phyloP scores from a whole-genome alignment of 2,329 filamentous ascomycete genomes.

The Pseudonectria foliicola region DNA sequence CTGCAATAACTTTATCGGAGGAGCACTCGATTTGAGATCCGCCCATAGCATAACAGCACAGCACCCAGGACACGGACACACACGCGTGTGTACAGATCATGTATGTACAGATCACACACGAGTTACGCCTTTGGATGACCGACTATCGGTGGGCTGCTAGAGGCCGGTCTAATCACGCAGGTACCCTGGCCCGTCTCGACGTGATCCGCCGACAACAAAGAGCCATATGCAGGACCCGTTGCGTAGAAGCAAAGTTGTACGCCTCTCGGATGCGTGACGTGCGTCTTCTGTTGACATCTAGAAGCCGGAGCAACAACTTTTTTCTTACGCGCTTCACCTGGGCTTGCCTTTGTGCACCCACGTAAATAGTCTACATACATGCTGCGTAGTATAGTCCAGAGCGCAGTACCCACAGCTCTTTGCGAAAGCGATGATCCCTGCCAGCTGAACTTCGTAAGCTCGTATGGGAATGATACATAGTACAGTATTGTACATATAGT shows the following conservation, averaged over 20 bases:
- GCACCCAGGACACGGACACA: no score
- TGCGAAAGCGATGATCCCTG: conserved; percentile 5
- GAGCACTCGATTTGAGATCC: no score
- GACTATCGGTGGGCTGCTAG: no score
- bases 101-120: no score
- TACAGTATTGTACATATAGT: no score
- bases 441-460: conserved; percentile 15
- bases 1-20: no score
- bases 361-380: no score
- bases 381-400: no score
- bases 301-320: conserved; percentile 4
- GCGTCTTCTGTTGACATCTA: conserved; percentile 3
- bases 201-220: not conserved
- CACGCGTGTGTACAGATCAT: no score
- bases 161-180: conserved; percentile 3
- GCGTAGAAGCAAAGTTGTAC: conserved; percentile 4
- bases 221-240: not conserved
- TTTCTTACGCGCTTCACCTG: conserved; percentile 6
- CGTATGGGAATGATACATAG: conserved; percentile 12
- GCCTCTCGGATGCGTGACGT: conserved; percentile 2
- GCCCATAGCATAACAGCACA: no score
- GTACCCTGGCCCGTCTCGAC: conserved; percentile 6
- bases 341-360: not conserved
- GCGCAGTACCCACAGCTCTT: not conserved
- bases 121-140: no score